A percentile compares a stretch with the other conserved stretches of the same genome.
Evolutionary conservation across 1,284 basidiomycete species (phyloP).

Genomic region (Moesziomyces parantarcticus): DNA sequence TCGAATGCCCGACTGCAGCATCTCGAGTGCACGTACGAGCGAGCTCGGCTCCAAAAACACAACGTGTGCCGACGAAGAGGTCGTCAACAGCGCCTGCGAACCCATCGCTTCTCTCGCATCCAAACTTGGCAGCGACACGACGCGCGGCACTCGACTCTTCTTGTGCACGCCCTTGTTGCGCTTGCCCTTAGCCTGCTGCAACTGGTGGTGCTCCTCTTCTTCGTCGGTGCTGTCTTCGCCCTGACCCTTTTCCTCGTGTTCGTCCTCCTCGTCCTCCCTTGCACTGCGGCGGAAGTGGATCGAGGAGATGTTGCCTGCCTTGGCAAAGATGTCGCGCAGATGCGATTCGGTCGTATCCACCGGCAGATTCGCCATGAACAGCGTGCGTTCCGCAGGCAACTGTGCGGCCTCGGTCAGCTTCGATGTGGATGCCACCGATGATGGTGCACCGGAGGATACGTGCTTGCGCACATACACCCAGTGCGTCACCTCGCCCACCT

Average conservation of each 20-base stretch:
- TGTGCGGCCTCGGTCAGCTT: slow-evolving; percentile 1
- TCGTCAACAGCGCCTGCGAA: slow-evolving; percentile 32
- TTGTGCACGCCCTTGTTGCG: slow-evolving; percentile 9
- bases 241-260: slow-evolving; percentile 29
- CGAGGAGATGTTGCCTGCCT: slow-evolving; percentile 51
- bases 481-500: slow-evolving; percentile 6
- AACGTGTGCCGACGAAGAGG: slow-evolving; percentile 55
- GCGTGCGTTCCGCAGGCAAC: slow-evolving; percentile 50
- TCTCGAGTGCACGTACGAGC: slow-evolving; percentile 45
- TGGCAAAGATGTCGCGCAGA: slow-evolving; percentile 53
- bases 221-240: slow-evolving; percentile 23
- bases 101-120: slow-evolving; percentile 29
- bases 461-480: slow-evolving; percentile 45
- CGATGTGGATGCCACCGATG: slow-evolving; percentile 8
- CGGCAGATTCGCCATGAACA: slow-evolving; percentile 64
- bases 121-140: slow-evolving; percentile 40
- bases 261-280: slow-evolving; percentile 37
- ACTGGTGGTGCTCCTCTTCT: slow-evolving; percentile 15
- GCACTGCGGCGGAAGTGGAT: slow-evolving; percentile 30
- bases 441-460: not conserved
- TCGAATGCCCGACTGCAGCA: slow-evolving; percentile 10
- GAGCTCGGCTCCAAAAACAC: slow-evolving; percentile 59
- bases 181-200: slow-evolving; percentile 2
- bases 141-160: slow-evolving; percentile 27
- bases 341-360: slow-evolving; percentile 54